Conservation (phyloP, 1,284 basidiomycete species). For the Ustanciosporium gigantosporum region DNA sequence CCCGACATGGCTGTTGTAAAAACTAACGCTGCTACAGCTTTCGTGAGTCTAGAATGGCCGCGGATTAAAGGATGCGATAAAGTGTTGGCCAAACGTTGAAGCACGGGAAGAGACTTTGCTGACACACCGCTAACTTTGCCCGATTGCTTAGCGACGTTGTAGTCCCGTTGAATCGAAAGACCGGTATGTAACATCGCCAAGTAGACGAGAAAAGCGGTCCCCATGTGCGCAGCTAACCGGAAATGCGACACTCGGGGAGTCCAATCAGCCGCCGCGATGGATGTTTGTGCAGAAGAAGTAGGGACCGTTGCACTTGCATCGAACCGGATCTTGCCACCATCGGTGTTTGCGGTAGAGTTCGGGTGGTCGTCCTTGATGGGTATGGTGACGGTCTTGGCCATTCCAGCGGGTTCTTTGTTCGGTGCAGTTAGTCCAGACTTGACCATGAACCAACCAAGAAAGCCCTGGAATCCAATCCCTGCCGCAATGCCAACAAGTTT, state of each 20-base stretch:
- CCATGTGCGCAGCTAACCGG: slow-evolving; percentile 89
- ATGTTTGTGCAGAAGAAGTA: slow-evolving; percentile 14
- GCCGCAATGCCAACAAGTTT: slow-evolving; percentile 74
- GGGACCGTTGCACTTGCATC: slow-evolving; percentile 5
- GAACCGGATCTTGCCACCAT: slow-evolving; percentile 1
- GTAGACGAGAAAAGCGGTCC: slow-evolving; percentile 86
- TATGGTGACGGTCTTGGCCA: slow-evolving; percentile 11
- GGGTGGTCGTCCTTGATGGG: slow-evolving; percentile 8
- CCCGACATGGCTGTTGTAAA: slow-evolving; percentile 81
- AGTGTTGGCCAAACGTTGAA: slow-evolving; percentile 26
- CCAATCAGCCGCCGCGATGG: slow-evolving; percentile 42
- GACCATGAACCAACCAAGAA: slow-evolving; percentile 99
- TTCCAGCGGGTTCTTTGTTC: slow-evolving; percentile 5
- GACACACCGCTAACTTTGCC: slow-evolving; percentile 37
- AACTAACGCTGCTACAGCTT: slow-evolving; percentile 39
- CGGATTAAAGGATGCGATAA: slow-evolving; percentile 37
- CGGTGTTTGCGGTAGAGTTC: slow-evolving; percentile 3
- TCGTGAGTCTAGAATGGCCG: slow-evolving; percentile 36
- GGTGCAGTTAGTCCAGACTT: slow-evolving; percentile 77
- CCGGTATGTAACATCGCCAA: slow-evolving; percentile 87
- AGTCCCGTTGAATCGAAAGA: slow-evolving; percentile 74
- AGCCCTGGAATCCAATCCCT: slow-evolving; percentile 86
- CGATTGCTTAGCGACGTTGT: slow-evolving; percentile 69
- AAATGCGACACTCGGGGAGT: slow-evolving; percentile 89
- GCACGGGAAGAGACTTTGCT: not conserved